Percentiles rank a stretch among this genome's conserved stretches.
phyloP scores from a whole-genome alignment of 192 early-diverging fungal species.

The Coemansia sp. region DNA sequence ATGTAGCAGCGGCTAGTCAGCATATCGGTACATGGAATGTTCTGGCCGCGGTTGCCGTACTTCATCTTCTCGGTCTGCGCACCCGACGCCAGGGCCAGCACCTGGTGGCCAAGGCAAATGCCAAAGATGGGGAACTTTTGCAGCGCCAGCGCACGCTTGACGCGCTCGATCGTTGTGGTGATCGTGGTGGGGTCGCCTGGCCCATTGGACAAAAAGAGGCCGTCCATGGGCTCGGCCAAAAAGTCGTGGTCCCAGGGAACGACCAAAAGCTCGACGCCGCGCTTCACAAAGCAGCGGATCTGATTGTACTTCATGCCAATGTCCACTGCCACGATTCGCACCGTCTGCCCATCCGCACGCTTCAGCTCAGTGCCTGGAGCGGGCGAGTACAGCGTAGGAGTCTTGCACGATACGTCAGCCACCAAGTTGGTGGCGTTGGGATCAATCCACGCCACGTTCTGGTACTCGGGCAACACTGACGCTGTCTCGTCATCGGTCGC shows the following conservation, averaged over 20 bases:
- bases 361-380: slow-evolving; percentile 53
- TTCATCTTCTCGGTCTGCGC: slow-evolving; percentile 95
- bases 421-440: slow-evolving; percentile 93
- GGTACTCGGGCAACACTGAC: slow-evolving; percentile 63
- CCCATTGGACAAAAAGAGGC: slow-evolving; percentile 91
- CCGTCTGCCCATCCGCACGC: slow-evolving; percentile 57
- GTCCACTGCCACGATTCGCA: slow-evolving; percentile 90
- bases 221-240: slow-evolving; percentile 68
- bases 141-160: slow-evolving; percentile 63
- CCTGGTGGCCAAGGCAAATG: slow-evolving; percentile 99
- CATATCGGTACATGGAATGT: slow-evolving; percentile 97
- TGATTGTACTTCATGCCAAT: slow-evolving; percentile 99
- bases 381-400: slow-evolving; percentile 73
- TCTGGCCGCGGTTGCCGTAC: slow-evolving; percentile 98
- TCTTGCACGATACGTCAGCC: slow-evolving; percentile 89
- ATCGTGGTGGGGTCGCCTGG: slow-evolving; percentile 94
- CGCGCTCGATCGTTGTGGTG: slow-evolving; percentile 70
- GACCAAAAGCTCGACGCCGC: slow-evolving; percentile 89
- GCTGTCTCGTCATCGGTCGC: slow-evolving; percentile 26
- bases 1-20: slow-evolving; percentile 97
- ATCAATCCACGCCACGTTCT: slow-evolving; percentile 88
- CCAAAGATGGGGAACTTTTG: slow-evolving; percentile 93
- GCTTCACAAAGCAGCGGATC: slow-evolving; percentile 94
- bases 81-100: slow-evolving; percentile 89
- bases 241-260: slow-evolving; percentile 99